Percentiles rank a stretch among this genome's conserved stretches.
Conservation (phyloP, 179 eudicot genomes). For the Carnegiea gigantea region DNA sequence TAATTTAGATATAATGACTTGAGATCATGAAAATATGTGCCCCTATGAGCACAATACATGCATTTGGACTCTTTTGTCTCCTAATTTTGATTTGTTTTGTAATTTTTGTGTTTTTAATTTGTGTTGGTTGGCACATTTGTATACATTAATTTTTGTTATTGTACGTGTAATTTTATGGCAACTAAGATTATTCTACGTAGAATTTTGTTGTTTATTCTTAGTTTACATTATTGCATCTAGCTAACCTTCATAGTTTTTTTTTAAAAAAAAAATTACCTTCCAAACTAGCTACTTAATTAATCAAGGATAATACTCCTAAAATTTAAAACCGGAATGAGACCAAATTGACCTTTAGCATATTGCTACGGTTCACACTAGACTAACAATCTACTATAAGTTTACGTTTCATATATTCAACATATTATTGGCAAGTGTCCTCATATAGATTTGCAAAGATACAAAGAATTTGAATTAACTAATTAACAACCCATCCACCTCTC, state of each 20-base stretch:
- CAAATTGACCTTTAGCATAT: background rate
- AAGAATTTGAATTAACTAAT: conserved; percentile 9
- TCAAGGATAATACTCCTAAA: background rate
- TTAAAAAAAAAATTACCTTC: too few species aligned
- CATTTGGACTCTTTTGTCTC: background rate
- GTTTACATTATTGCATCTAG: too few species aligned
- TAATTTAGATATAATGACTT: too few species aligned
- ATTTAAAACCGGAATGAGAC: background rate
- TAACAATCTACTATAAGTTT: background rate
- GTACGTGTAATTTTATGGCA: background rate
- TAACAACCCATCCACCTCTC: background rate
- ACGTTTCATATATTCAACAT: background rate
- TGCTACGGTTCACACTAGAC: background rate
- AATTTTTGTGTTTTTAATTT: too few species aligned
- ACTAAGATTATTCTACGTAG: background rate
- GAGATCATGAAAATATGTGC: too few species aligned
- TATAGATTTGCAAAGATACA: conserved; percentile 19
- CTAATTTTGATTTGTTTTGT: too few species aligned
- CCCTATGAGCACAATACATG: too few species aligned
- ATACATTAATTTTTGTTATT: background rate
- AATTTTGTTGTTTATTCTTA: too few species aligned
- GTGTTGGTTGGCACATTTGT: too few species aligned
- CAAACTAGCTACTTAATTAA: background rate
- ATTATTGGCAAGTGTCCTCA: conserved; percentile 10
- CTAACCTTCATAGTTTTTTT: too few species aligned